phyloP scores from a whole-genome alignment of 2,329 filamentous ascomycete species.

The Sporothrix sp. region DNA sequence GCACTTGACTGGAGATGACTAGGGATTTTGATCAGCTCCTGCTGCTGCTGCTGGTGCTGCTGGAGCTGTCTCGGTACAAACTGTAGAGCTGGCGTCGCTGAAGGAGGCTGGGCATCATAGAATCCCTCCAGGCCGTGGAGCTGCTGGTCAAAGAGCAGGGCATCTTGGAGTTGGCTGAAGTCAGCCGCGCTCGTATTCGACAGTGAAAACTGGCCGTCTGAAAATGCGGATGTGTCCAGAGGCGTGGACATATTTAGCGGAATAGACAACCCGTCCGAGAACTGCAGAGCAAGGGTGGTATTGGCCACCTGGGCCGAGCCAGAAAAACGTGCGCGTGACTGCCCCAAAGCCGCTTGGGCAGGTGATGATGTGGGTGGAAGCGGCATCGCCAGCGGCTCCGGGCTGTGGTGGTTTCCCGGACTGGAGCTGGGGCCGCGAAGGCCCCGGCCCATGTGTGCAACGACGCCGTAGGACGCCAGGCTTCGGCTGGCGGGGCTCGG shows the following conservation, averaged over 20 bases:
- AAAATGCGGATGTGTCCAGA: not conserved
- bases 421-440: conserved; percentile 24
- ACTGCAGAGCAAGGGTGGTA: conserved; percentile 9
- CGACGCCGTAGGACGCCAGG: conserved; percentile 39
- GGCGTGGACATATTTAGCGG: not conserved
- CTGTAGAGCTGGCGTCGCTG: not conserved
- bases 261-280: not conserved
- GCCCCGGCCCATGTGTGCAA: conserved; percentile 28
- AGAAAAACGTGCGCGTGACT: not conserved
- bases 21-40: conserved; percentile 28
- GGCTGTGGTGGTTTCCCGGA: conserved; percentile 13
- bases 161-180: not conserved
- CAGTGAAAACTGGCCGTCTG: conserved; percentile 2
- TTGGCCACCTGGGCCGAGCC: conserved; percentile 3
- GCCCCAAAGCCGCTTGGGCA: not conserved
- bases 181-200: not conserved
- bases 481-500: conserved; percentile 43
- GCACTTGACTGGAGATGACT: conserved; percentile 28
- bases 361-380: conserved; percentile 33
- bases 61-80: not conserved
- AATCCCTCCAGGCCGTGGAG: not conserved
- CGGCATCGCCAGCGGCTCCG: conserved; percentile 23
- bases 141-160: conserved; percentile 13
- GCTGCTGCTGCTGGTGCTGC: conserved; percentile 21
- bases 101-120: not conserved